Percentiles rank a stretch among this genome's conserved stretches.
Conservation (phyloP, 1,139 yeast species). For the Saccharomyces hybrid region DNA sequence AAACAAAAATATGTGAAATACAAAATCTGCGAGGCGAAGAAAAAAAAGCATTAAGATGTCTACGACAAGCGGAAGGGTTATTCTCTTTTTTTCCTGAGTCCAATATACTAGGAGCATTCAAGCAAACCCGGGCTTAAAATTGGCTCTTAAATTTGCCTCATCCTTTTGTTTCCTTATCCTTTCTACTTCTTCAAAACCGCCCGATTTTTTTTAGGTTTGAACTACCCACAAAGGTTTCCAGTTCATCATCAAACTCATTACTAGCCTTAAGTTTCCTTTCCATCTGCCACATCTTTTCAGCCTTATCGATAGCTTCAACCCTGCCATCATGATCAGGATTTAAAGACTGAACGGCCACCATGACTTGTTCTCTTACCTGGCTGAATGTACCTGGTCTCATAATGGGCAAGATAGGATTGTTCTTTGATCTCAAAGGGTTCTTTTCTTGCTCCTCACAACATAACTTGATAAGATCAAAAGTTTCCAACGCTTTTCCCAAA, state of each 20-base stretch:
- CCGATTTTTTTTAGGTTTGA: slow-evolving; percentile 68
- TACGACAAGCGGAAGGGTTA: background rate
- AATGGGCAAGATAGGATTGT: slow-evolving; percentile 40
- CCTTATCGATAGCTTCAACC: slow-evolving; percentile 78
- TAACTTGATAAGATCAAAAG: slow-evolving; percentile 71
- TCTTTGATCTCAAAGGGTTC: slow-evolving; percentile 34
- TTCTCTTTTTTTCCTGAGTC: background rate
- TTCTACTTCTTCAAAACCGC: slow-evolving; percentile 85
- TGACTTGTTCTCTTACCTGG: slow-evolving; percentile 68
- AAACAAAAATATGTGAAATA: background rate
- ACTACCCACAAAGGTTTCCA: slow-evolving; percentile 79
- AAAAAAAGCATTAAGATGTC: background rate
- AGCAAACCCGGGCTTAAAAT: slow-evolving; percentile 23
- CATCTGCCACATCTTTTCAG: slow-evolving; percentile 71
- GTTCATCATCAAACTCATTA: slow-evolving; percentile 74
- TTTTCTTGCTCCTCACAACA: slow-evolving; percentile 73
- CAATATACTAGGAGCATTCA: background rate
- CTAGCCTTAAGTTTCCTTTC: slow-evolving; percentile 53
- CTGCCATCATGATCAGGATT: slow-evolving; percentile 80
- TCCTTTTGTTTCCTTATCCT: slow-evolving; percentile 60
- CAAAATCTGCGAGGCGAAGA: background rate
- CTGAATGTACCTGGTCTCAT: slow-evolving; percentile 66
- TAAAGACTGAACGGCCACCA: slow-evolving; percentile 70
- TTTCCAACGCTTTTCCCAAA: slow-evolving; percentile 68
- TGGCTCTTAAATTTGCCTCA: slow-evolving; percentile 52